These are phyloP conservation scores for Teratosphaeria destructans DNA, from an alignment of 2,329 filamentous ascomycete species.

Conservation along the genomic window DNA sequence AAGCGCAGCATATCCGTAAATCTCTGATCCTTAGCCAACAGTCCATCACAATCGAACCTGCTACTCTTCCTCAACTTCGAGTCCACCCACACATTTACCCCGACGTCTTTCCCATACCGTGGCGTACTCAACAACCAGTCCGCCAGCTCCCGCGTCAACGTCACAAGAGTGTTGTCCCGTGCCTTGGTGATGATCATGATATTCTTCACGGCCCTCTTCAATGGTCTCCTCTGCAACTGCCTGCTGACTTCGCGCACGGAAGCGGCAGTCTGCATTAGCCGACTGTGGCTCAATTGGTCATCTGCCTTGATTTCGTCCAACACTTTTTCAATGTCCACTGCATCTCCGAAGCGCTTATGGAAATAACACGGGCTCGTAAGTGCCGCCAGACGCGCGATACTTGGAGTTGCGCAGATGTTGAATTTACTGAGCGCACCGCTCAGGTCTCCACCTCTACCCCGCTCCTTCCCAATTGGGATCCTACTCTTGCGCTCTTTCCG, in stretches of 20 bases:
- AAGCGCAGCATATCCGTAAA: slow-evolving; percentile 81
- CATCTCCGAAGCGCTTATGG: slow-evolving; percentile 92
- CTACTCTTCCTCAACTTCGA: slow-evolving; percentile 81
- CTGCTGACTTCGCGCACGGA: slow-evolving; percentile 92
- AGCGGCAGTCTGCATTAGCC: slow-evolving; percentile 88
- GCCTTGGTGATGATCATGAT: slow-evolving; percentile 99
- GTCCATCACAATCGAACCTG: slow-evolving; percentile 67
- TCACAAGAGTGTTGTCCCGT: slow-evolving; percentile 84
- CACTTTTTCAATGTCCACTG: slow-evolving; percentile 88
- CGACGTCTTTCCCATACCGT: slow-evolving; percentile 78
- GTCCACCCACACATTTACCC: slow-evolving; percentile 96
- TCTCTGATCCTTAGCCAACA: slow-evolving; percentile 63
- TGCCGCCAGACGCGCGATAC: slow-evolving; percentile 44
- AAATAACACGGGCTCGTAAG: slow-evolving; percentile 94
- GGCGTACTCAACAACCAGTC: slow-evolving; percentile 83
- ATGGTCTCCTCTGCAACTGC: slow-evolving; percentile 59
- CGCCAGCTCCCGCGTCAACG: slow-evolving; percentile 76
- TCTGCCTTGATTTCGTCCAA: slow-evolving; percentile 85
- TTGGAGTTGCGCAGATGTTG: slow-evolving; percentile 19
- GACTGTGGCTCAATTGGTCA: slow-evolving; percentile 84
- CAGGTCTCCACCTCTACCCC: slow-evolving; percentile 11
- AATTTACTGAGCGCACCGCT: slow-evolving; percentile 16
- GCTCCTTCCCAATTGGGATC: slow-evolving; percentile 13
- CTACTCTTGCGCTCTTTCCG: slow-evolving; percentile 15
- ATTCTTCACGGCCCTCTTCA: slow-evolving; percentile 82